Conservation (phyloP, 306 rosid species). For the Cucurbita pepo region DNA sequence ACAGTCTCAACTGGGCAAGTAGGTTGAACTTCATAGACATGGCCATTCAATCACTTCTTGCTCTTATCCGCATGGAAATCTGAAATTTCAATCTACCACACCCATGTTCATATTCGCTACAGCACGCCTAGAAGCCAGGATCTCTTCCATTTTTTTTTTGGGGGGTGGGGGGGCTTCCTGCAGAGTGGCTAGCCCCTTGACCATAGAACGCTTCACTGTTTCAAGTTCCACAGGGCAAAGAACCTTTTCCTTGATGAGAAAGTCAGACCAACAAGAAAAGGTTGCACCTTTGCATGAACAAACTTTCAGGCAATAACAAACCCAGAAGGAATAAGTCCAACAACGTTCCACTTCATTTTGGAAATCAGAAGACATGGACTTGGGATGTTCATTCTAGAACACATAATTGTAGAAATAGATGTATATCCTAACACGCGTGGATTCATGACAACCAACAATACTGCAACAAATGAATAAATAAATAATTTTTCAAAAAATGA, state of each 20-base stretch:
- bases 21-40: neutral
- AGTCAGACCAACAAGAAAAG: neutral
- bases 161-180: too few species aligned
- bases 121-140: neutral
- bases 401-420: neutral
- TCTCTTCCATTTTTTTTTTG: neutral
- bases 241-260: neutral
- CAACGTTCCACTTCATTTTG: neutral
- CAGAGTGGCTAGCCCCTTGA: neutral
- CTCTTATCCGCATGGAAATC: neutral
- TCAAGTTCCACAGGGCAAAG: neutral
- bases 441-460: neutral
- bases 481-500: neutral
- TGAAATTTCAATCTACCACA: neutral
- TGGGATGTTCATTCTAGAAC: neutral
- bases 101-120: neutral
- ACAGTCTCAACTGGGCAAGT: neutral
- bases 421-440: neutral
- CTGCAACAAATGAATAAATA: neutral
- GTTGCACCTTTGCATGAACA: neutral
- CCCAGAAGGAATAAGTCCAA: neutral
- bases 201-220: neutral
- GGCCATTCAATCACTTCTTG: neutral
- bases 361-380: neutral
- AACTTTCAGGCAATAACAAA: neutral